Evolutionary conservation across 2,329 filamentous ascomycete species (phyloP).

Genomic region (Clarireedia homoeocarpa): DNA sequence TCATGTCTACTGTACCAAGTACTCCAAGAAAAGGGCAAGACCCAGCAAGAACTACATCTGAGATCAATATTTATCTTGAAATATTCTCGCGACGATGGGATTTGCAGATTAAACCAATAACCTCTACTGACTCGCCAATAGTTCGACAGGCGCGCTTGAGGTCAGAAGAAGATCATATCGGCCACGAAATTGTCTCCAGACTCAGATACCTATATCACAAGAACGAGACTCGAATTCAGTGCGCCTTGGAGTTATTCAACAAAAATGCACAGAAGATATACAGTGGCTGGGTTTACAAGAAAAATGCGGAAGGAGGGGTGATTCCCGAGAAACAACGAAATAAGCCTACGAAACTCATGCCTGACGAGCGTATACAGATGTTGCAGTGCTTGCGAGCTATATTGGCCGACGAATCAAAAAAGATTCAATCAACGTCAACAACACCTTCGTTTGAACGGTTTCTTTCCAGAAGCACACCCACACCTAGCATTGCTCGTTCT

Average conservation of each 20-base stretch:
- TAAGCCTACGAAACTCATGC: constrained; percentile 9
- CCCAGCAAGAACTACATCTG: not conserved
- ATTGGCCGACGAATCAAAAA: not conserved
- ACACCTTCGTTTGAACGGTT: not conserved
- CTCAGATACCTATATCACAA: not conserved
- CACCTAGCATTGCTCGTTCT: not conserved
- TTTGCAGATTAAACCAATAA: not conserved
- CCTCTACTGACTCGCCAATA: not conserved
- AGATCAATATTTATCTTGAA: not conserved
- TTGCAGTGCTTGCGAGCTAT: constrained; percentile 7
- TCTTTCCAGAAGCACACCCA: not conserved
- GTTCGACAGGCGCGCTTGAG: not conserved
- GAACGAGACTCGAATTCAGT: not conserved
- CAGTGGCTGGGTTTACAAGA: constrained; percentile 15
- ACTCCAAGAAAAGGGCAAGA: not conserved
- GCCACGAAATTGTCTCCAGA: not conserved
- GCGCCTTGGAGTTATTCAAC: not conserved
- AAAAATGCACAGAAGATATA: constrained; percentile 2
- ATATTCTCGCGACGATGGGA: not conserved
- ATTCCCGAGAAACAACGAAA: constrained; percentile 13
- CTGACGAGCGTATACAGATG: constrained; percentile 6
- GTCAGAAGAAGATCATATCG: not conserved
- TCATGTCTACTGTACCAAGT: not conserved
- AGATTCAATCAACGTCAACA: not conserved
- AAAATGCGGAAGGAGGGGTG: constrained; percentile 13